phyloP scores from a whole-genome alignment of 768 basidiomycete genomes.

The Trametes cingulata region DNA sequence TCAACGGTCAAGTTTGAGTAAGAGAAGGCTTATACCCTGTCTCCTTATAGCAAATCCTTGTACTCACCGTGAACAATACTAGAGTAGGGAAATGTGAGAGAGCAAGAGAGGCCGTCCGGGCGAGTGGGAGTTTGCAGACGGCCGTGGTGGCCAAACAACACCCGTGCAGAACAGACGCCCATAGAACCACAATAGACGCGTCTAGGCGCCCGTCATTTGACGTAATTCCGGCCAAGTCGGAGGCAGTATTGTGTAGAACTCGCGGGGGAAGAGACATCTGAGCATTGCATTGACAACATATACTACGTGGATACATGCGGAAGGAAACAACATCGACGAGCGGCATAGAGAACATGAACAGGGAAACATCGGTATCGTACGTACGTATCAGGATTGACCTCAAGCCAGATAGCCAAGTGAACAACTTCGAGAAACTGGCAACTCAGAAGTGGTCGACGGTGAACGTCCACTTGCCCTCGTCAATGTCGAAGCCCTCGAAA shows the following conservation, averaged over 20 bases:
- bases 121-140: not conserved
- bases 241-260: not conserved
- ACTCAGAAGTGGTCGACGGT: constrained; percentile 87
- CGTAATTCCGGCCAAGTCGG: not conserved
- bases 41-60: not conserved
- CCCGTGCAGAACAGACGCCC: not conserved
- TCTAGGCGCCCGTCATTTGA: not conserved
- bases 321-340: constrained; percentile 7
- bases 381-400: not conserved
- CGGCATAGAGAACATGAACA: not conserved
- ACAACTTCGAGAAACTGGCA: not conserved
- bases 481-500: constrained; percentile 78
- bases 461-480: constrained; percentile 91
- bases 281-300: constrained; percentile 11
- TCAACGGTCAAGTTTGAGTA: not conserved
- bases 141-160: constrained; percentile 16
- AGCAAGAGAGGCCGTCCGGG: not conserved
- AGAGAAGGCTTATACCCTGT: not conserved
- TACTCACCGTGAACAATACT: constrained; percentile 20
- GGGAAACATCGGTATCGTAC: constrained; percentile 5
- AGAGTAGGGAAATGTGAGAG: not conserved
- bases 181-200: not conserved
- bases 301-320: constrained; percentile 15
- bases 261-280: no score
- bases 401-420: not conserved